Base-by-base conservation (phyloP, 2,329 filamentous ascomycete genomes). In the Xylaria digitata region DNA sequence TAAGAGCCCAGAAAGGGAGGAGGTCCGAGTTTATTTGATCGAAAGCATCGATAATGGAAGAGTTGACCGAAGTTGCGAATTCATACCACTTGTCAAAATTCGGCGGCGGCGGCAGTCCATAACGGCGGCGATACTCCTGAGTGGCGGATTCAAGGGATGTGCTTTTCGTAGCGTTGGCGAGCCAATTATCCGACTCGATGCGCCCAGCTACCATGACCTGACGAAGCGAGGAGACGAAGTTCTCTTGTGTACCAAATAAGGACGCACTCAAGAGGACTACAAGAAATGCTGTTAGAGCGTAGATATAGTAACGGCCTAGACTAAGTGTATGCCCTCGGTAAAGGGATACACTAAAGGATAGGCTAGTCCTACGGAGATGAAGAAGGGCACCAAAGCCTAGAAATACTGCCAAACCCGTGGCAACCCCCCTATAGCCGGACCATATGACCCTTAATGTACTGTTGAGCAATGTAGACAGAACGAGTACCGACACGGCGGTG, bases 51-150 rank as follows among this genome's bases (percentile, higher is more conserved):
- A 92, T 87, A 68, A 92, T 78, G 64, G 87, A 82, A 0, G 90
- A 88, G 2, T 84, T 83, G 67, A 85, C 86, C 7, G 83, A 82
- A 68, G 83, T 85, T 4, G 90, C 90, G 72, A 90, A 91, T 58
- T 88, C 83, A 73, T 89, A 92, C 90, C 90, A 92, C 71, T 88
- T 89, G 76, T 92, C 89, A 71, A 92, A 92, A 72, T 91, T 84
- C 2, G 91, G 91, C 37, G 90, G 90, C n/a, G 90, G 90, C 37
- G 86, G 82, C 69, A 92, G 83, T 17, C 85, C 83, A 76, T 92
- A 90, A 63, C 90, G 85, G 53, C 84, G 83, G 60, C 84, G 84
- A 76, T 92, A 92, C 74, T 91, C 89, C 19, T 79, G 77, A n/a
- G 90, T 86, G 11, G 90, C 90, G 52, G 87, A 85, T 23, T 81